These are phyloP conservation scores for Rhododendron mucronatum DNA, from an alignment of 148 eudicot species.

Conservation along the genomic window DNA sequence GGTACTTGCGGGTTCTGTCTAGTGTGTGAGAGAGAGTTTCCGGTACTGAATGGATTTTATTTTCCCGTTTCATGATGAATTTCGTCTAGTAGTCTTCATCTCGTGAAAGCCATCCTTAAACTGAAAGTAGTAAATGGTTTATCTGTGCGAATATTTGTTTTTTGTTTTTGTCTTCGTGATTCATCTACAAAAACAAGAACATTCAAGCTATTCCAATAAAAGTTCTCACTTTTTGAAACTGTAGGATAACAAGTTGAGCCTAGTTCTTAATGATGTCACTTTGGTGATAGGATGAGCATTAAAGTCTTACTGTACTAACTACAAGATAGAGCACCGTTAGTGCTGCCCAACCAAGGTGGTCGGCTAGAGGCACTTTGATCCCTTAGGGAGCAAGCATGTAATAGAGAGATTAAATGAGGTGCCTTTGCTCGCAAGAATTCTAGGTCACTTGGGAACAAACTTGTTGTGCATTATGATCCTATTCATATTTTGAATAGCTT, in stretches of 20 bases:
- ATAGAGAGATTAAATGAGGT: background rate
- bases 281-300: background rate
- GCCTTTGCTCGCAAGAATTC: background rate
- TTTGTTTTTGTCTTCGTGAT: background rate
- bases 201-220: background rate
- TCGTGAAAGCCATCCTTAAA: background rate
- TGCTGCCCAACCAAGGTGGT: background rate
- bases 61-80: background rate
- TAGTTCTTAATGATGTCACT: background rate
- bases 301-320: background rate
- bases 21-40: background rate
- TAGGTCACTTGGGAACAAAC: background rate
- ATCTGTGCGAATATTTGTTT: background rate
- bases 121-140: background rate
- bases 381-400: background rate
- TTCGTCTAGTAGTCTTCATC: background rate
- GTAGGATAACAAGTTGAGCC: background rate
- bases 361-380: background rate
- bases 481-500: background rate
- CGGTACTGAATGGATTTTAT: background rate
- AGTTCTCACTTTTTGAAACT: background rate
- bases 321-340: background rate
- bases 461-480: background rate
- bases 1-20: background rate
- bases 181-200: background rate